Conservation (phyloP, 2,329 filamentous ascomycete genomes). For the Trichoderma atrobrunneum region DNA sequence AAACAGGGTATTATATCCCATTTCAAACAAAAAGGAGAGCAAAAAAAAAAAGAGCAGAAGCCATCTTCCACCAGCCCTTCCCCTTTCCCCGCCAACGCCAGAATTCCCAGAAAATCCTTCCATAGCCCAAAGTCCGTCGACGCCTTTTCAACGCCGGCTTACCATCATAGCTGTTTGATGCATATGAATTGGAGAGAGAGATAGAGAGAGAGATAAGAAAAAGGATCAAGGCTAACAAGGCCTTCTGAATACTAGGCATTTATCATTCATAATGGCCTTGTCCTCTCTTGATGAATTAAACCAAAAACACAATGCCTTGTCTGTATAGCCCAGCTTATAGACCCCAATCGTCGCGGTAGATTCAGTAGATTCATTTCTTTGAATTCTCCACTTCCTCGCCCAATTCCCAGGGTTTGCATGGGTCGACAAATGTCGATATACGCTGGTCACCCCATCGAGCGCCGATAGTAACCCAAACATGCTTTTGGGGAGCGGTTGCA, state of each 20-base stretch:
- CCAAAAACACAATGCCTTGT: background rate
- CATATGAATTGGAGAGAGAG: constrained; percentile 1
- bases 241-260: background rate
- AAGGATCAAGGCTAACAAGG: constrained; percentile 23
- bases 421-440: constrained; percentile 54
- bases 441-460: constrained; percentile 58
- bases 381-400: constrained; percentile 50
- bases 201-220: constrained; percentile 4
- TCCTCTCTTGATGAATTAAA: background rate
- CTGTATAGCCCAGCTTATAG: background rate
- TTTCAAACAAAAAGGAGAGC: background rate
- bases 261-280: background rate
- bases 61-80: background rate
- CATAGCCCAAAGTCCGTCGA: constrained; percentile 17
- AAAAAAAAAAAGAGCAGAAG: background rate
- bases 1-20: constrained; percentile 11
- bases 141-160: constrained; percentile 22
- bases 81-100: background rate
- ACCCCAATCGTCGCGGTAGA: background rate
- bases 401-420: constrained; percentile 50
- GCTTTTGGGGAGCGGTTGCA: constrained; percentile 54
- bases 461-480: constrained; percentile 68
- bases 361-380: constrained; percentile 30
- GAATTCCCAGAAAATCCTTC: background rate
- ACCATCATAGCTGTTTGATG: constrained; percentile 4